These are phyloP conservation scores for Suhomyces kunorum DNA, from an alignment of 1,139 yeast species.

Conservation along the genomic window DNA sequence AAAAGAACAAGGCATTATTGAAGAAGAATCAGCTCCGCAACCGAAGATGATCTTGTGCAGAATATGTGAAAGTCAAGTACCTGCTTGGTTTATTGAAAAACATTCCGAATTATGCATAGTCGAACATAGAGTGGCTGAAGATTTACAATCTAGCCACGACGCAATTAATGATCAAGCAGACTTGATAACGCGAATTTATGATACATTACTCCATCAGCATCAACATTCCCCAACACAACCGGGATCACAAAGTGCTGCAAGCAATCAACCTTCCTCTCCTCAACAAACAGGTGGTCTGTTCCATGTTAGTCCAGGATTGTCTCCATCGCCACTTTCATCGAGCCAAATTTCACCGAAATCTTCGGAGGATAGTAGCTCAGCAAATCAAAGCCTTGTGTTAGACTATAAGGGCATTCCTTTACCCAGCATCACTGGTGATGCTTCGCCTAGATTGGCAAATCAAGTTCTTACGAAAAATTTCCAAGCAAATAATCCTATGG, in stretches of 20 bases:
- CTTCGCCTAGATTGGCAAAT: conserved; percentile 27
- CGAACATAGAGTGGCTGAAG: conserved; percentile 81
- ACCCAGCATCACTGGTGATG: conserved; percentile 26
- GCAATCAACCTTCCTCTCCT: conserved; percentile 4
- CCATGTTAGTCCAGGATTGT: conserved; percentile 17
- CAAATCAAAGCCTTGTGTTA: conserved; percentile 18
- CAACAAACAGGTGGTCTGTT: background rate
- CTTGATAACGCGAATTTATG: conserved; percentile 49
- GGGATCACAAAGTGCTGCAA: conserved; percentile 1
- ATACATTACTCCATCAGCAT: conserved; percentile 31
- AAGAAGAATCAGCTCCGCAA: conserved; percentile 66
- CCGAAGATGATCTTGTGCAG: conserved; percentile 83
- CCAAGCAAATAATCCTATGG: conserved; percentile 16
- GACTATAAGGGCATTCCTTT: conserved; percentile 67
- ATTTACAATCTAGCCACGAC: conserved; percentile 79
- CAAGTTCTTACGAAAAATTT: conserved; percentile 23
- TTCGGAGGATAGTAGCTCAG: conserved; percentile 14
- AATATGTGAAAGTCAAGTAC: conserved; percentile 88
- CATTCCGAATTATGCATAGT: conserved; percentile 87
- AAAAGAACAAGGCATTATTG: conserved; percentile 59
- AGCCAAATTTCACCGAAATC: conserved; percentile 19
- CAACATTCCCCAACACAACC: conserved; percentile 14
- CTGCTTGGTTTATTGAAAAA: conserved; percentile 94
- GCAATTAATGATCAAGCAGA: conserved; percentile 69
- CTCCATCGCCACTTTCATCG: conserved; percentile 26